These are phyloP conservation scores for Phaseolus lunatus DNA, from an alignment of 306 rosid genomes.

Conservation along the genomic window DNA sequence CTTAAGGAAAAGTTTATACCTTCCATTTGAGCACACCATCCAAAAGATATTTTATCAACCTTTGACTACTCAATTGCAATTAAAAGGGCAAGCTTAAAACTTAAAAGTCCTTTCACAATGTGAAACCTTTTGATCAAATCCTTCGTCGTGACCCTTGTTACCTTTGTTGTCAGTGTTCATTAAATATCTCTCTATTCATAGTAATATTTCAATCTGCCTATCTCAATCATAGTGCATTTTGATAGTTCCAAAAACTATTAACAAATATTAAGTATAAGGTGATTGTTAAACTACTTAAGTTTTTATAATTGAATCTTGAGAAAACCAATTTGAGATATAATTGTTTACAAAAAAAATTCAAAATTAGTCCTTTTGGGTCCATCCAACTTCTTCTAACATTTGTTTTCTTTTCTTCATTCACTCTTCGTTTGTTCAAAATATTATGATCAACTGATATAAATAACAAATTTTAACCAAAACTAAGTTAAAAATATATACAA, in stretches of 20 bases:
- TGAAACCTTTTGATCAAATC: background rate
- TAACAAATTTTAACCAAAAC: background rate
- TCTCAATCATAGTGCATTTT: background rate
- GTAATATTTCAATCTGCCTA: constrained; percentile 20
- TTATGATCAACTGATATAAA: background rate
- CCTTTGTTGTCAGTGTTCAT: background rate
- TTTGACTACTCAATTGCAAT: too few relatives aligned
- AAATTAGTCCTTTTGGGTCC: background rate
- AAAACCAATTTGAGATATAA: background rate
- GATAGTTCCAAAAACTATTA: background rate
- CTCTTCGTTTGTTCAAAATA: background rate
- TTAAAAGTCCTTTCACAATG: constrained; percentile 9
- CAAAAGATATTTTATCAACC: too few relatives aligned
- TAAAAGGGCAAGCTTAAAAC: too few relatives aligned
- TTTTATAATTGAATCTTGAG: background rate
- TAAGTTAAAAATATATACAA: background rate
- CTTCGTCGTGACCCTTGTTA: background rate
- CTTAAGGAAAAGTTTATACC: too few relatives aligned
- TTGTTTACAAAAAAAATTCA: background rate
- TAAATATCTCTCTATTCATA: background rate
- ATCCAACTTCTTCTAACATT: background rate
- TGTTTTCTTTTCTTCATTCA: background rate
- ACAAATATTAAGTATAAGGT: background rate
- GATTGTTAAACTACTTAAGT: background rate
- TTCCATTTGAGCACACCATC: too few relatives aligned